A percentile compares a stretch with the other conserved stretches of the same genome.
Conservation (phyloP, 2,329 filamentous ascomycete species). For the Aspergillus cejpii region DNA sequence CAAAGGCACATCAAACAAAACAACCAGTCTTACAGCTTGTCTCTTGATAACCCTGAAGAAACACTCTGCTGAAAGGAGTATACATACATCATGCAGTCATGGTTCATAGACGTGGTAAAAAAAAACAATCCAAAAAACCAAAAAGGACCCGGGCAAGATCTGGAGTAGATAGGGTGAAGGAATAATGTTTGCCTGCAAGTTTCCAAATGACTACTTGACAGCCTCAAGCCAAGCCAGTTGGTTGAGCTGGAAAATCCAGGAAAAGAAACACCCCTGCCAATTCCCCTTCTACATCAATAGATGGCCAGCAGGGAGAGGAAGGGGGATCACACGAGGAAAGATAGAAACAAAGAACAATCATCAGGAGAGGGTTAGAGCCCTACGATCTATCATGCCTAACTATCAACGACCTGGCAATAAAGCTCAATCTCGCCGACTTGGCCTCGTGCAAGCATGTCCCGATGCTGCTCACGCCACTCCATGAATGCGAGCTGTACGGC, state of each 20-base stretch:
- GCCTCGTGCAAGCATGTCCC: constrained; percentile 54
- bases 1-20: too few species aligned
- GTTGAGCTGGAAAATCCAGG: constrained; percentile 21
- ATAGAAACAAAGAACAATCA: constrained; percentile 7
- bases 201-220: constrained; percentile 17
- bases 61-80: constrained; percentile 17
- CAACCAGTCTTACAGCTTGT: constrained; percentile 22
- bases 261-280: constrained; percentile 15
- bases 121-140: constrained; percentile 16
- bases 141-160: constrained; percentile 14
- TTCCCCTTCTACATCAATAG: not conserved
- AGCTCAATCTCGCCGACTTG: constrained; percentile 85
- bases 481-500: constrained; percentile 94
- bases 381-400: constrained; percentile 14
- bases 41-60: constrained; percentile 6
- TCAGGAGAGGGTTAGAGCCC: not conserved
- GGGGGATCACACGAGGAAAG: constrained; percentile 7
- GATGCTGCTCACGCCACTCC: constrained; percentile 77
- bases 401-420: constrained; percentile 60
- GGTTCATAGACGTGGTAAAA: constrained; percentile 24
- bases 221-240: constrained; percentile 29
- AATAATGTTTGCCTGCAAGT: not conserved
- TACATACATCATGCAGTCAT: constrained; percentile 37
- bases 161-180: constrained; percentile 10
- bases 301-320: not conserved